Conservation (phyloP, 208 protist species). For the Ichthyophonus hoferi region DNA sequence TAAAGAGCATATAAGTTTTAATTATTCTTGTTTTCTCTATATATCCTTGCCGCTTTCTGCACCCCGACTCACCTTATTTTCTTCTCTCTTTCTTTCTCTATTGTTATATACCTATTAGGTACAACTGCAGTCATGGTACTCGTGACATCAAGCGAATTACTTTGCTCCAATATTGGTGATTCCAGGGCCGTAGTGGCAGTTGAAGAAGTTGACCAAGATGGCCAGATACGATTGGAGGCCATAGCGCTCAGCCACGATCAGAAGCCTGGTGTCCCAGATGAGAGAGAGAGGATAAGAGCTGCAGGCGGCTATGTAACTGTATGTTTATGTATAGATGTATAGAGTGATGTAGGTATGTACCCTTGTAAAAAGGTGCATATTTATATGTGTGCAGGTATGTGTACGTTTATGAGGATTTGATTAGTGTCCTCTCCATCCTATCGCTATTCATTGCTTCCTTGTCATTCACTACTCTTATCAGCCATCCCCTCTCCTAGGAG, state of each 20-base stretch:
- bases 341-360: too few relatives aligned
- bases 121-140: neutral
- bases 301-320: neutral
- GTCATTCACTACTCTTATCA: too few relatives aligned
- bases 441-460: too few relatives aligned
- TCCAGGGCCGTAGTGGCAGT: neutral
- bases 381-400: too few relatives aligned
- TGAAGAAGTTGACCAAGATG: neutral
- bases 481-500: too few relatives aligned
- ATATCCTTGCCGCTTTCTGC: neutral
- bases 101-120: neutral
- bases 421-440: too few relatives aligned
- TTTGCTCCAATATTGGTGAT: neutral
- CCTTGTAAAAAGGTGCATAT: too few relatives aligned
- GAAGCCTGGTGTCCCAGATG: neutral
- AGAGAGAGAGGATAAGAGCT: neutral
- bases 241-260: neutral
- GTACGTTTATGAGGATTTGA: too few relatives aligned
- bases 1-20: too few relatives aligned
- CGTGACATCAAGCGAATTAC: neutral
- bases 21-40: too few relatives aligned
- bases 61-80: neutral
- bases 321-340: too few relatives aligned
- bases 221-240: neutral
- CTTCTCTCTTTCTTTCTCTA: neutral